Conservation (phyloP, 2,329 filamentous ascomycete genomes). For the Ceratocystis destructans region DNA sequence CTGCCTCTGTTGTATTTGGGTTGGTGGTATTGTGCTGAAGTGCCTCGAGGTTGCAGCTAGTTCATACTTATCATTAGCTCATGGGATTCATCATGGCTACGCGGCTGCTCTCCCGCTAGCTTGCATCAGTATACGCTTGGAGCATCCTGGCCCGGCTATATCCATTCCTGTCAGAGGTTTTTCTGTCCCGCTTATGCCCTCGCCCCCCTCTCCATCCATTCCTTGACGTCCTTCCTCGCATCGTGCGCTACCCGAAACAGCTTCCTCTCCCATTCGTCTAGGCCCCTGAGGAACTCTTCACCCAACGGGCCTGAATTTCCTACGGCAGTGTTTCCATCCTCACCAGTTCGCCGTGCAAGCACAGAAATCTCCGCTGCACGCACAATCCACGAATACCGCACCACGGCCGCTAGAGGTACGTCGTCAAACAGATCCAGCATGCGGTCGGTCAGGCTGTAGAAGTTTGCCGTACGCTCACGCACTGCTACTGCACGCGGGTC, state of each 20-base stretch:
- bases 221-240: constrained; percentile 53
- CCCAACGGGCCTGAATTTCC: constrained; percentile 31
- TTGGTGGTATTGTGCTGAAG: no score
- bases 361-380: constrained; percentile 73
- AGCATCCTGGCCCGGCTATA: no score
- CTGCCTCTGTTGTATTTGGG: no score
- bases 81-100: not conserved
- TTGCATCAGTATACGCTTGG: not conserved
- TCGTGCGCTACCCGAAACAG: constrained; percentile 64
- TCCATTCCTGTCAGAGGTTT: not conserved
- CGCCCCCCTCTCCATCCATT: constrained; percentile 51
- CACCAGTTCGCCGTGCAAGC: constrained; percentile 67
- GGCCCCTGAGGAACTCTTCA: constrained; percentile 69
- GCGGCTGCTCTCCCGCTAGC: not conserved
- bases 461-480: constrained; percentile 69
- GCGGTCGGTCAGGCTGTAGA: constrained; percentile 71
- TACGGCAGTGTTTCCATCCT: constrained; percentile 38
- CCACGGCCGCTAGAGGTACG: constrained; percentile 55
- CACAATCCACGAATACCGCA: constrained; percentile 66
- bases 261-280: constrained; percentile 80
- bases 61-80: not conserved
- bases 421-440: constrained; percentile 89
- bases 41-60: no score
- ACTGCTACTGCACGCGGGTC: constrained; percentile 77
- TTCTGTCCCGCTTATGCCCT: constrained; percentile 24